A percentile compares a stretch with the other conserved stretches of the same genome.
phyloP scores from a whole-genome alignment of 352 stramenopile genomes.

The Phytopythium sindhum region DNA sequence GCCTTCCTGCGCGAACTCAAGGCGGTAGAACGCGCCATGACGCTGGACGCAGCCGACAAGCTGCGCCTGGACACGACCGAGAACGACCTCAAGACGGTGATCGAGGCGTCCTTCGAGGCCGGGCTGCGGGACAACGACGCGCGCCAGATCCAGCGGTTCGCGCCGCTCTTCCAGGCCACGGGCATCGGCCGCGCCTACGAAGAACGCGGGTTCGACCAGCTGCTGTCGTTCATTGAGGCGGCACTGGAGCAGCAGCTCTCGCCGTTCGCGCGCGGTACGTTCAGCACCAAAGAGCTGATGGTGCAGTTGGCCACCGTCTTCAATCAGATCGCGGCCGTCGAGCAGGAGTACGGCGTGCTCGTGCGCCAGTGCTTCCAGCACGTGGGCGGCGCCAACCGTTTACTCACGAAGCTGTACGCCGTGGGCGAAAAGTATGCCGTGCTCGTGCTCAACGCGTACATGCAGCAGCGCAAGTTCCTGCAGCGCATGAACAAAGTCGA shows the following conservation, averaged over 20 bases:
- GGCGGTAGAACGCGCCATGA: conserved; percentile 68
- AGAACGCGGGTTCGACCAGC: conserved; percentile 51
- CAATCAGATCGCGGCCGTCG: conserved; percentile 65
- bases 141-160: conserved; percentile 55
- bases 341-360: conserved; percentile 60
- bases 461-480: conserved; percentile 68
- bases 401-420: conserved; percentile 55
- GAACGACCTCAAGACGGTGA: conserved; percentile 74
- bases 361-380: conserved; percentile 46
- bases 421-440: conserved; percentile 56
- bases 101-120: conserved; percentile 66
- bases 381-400: conserved; percentile 44
- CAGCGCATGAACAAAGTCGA: conserved; percentile 39
- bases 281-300: conserved; percentile 75
- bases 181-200: conserved; percentile 62
- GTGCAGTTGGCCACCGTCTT: conserved; percentile 72
- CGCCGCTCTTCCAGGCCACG: conserved; percentile 68
- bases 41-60: conserved; percentile 78
- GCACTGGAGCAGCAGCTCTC: conserved; percentile 32
- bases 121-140: conserved; percentile 43
- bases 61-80: conserved; percentile 82
- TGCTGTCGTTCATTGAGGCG: conserved; percentile 45
- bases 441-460: conserved; percentile 64
- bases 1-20: conserved; percentile 75
- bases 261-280: conserved; percentile 36